Conservation (phyloP, 148 eudicot species). For the Vaccinium myrtillus region DNA sequence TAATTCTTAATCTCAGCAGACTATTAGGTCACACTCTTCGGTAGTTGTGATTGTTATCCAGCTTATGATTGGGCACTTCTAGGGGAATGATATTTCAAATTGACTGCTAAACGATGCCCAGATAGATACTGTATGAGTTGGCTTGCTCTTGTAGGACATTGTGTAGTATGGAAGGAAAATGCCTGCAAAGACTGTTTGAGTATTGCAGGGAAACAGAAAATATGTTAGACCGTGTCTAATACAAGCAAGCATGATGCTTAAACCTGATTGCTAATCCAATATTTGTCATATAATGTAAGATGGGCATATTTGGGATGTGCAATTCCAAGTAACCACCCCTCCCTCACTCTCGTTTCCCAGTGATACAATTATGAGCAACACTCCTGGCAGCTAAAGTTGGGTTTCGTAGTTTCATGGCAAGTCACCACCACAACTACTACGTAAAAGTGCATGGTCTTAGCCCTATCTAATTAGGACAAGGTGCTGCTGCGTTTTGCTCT, state of each 20-base stretch:
- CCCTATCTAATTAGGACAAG: not conserved
- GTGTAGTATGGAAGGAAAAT: not conserved
- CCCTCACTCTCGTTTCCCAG: not conserved
- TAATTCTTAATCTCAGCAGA: not conserved
- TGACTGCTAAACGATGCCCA: not conserved
- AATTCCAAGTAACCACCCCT: not conserved
- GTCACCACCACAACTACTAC: not conserved
- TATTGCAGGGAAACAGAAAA: not conserved
- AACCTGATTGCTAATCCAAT: not conserved
- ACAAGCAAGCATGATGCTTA: constrained; percentile 1
- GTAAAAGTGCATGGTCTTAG: not conserved
- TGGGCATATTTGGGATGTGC: not conserved
- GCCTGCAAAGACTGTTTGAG: not conserved
- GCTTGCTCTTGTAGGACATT: not conserved
- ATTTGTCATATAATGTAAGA: not conserved
- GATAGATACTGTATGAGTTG: not conserved
- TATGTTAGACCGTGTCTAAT: not conserved
- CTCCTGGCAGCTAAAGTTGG: not conserved
- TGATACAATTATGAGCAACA: not conserved
- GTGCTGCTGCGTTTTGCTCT: not conserved
- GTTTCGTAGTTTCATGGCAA: not conserved
- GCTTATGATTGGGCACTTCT: not conserved
- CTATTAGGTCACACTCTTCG: not conserved
- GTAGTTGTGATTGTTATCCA: not conserved
- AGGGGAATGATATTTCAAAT: not conserved